Base-by-base conservation (phyloP, 257 asterid genomes). In the Nicotiana paniculata region DNA sequence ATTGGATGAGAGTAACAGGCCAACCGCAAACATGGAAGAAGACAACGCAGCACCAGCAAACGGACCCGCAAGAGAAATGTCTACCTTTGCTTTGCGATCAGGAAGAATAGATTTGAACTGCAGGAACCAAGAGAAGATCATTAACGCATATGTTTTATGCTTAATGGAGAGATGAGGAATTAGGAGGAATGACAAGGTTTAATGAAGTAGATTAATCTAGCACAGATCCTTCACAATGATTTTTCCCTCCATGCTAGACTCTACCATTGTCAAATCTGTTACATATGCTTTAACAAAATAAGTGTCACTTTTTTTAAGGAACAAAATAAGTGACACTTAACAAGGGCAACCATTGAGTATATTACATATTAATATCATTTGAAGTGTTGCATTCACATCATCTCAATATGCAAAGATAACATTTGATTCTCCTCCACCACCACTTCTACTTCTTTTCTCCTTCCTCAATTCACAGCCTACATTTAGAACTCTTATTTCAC, bases 31-130 rank as follows among this genome's bases (percentile, higher is more conserved):
- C 97, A 96, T 93, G 28, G 95, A 92, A 82, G 92, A 85, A 77
- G 99, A 94, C 83, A 94, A 79, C 35, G 97, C 87, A 84, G 95
- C 97, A 69, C 99, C 98, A 46, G 97, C 95, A 67, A 90, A 85
- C 77, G 98, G 99, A 62, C 98, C 99, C 11, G 97, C 96, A 83
- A 96, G 67, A 67, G 99, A 93, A 83, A 96, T 89, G 87, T 96
- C 99, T 54, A 96, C 93, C 85, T 91, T 87, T 74, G 98, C 90
- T 85, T 92, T 94, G 35, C 95, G 97, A 90, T 96, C 97, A 43
- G 97, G 99, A 72, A 96, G 97, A 89, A 96, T 94, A 32, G 99
- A 96, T 88, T 93, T 96, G 93, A 96, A 94, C 99, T 96, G 86
- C 90, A 87, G 76, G 85, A 84, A 9, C 81, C 82, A 88, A 83